Evolutionary conservation across 2,329 filamentous ascomycete genomes (phyloP).

Genomic region (Pestalotiopsis sp.): DNA sequence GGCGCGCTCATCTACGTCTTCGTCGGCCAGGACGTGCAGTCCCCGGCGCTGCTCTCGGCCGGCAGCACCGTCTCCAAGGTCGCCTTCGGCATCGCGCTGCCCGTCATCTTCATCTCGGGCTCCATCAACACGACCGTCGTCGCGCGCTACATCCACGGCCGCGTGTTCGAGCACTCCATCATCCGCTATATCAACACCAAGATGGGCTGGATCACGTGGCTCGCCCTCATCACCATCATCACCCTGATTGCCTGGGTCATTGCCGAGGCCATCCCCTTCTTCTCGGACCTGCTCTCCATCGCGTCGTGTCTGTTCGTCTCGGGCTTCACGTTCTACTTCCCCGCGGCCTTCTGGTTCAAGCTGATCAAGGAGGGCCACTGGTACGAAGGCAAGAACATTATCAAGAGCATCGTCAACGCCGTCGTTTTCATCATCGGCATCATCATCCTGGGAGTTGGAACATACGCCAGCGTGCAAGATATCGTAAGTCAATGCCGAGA

Average conservation of each 20-base stretch:
- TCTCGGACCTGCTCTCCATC: conserved; percentile 64
- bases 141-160: conserved; percentile 34
- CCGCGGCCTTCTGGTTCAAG: conserved; percentile 36
- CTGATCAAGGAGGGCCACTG: conserved; percentile 30
- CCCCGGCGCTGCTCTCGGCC: conserved; percentile 62
- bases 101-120: conserved; percentile 66
- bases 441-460: conserved; percentile 31
- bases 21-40: conserved; percentile 56
- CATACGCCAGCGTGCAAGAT: conserved; percentile 32
- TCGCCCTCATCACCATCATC: conserved; percentile 55
- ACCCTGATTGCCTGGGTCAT: conserved; percentile 72
- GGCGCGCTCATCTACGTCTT: conserved; percentile 65
- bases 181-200: conserved; percentile 34
- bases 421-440: conserved; percentile 31
- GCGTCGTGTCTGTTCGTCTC: conserved; percentile 53
- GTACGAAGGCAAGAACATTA: conserved; percentile 29
- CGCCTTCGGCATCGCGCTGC: conserved; percentile 64
- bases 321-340: conserved; percentile 41
- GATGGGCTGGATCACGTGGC: conserved; percentile 49
- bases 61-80: conserved; percentile 56
- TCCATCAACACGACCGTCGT: conserved; percentile 64
- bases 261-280: conserved; percentile 73
- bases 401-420: conserved; percentile 22
- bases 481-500: conserved; percentile 27
- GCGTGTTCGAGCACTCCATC: conserved; percentile 31